Conservation (phyloP, 305 asterid genomes). For the Solanum chacoense region DNA sequence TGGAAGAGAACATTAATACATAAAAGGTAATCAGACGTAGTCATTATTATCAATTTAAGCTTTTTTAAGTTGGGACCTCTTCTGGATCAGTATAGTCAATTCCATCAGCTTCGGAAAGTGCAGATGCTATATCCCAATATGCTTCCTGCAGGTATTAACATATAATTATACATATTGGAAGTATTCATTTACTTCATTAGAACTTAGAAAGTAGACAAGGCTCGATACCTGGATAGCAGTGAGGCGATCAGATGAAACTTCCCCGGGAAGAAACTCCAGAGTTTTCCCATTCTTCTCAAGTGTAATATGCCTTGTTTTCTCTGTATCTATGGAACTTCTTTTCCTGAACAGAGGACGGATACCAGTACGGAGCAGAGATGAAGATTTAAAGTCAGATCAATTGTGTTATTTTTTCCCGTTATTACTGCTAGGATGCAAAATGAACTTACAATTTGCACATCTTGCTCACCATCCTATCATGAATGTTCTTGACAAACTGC, state of each 20-base stretch:
- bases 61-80: constrained; percentile 45
- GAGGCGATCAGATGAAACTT: constrained; percentile 61
- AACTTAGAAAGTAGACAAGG: background rate
- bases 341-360: constrained; percentile 26
- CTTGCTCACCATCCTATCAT: constrained; percentile 81
- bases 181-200: background rate
- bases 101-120: constrained; percentile 97
- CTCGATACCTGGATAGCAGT: constrained; percentile 61
- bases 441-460: constrained; percentile 59
- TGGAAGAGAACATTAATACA: background rate
- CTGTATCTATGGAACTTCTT: constrained; percentile 21
- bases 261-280: constrained; percentile 54
- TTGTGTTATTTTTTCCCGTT: background rate
- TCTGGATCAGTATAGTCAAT: constrained; percentile 89
- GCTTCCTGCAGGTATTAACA: constrained; percentile 51
- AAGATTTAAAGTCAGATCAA: background rate
- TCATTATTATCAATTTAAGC: background rate
- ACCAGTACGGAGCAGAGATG: constrained; percentile 2
- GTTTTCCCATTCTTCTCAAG: constrained; percentile 80
- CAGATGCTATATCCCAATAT: constrained; percentile 74
- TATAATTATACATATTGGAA: background rate
- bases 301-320: constrained; percentile 39
- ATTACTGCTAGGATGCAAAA: background rate
- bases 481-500: constrained; percentile 82
- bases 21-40: background rate